phyloP scores from a whole-genome alignment of 108 stramenopile species.

The Pinguiococcus pyrenoidosus region DNA sequence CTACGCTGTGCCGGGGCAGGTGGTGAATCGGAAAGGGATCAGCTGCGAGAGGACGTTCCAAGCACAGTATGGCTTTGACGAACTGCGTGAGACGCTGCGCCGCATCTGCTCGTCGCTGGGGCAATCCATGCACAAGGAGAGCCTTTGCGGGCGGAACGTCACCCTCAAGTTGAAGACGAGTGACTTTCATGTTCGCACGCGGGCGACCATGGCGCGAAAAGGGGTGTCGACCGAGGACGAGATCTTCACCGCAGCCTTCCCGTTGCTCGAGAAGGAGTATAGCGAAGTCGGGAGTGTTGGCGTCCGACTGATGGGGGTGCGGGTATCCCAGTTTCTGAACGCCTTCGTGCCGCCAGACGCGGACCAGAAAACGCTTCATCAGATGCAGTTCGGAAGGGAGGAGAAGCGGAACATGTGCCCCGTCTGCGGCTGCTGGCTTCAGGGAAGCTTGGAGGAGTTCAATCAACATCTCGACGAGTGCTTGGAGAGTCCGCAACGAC shows the following conservation, averaged over 20 bases:
- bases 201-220: background rate
- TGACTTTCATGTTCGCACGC: slow-evolving; percentile 13
- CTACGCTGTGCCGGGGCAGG: too few relatives aligned
- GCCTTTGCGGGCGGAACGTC: too few relatives aligned
- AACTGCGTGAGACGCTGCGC: too few relatives aligned
- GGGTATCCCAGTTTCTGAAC: slow-evolving; percentile 51
- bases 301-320: slow-evolving; percentile 60
- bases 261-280: background rate
- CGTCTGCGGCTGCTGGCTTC: background rate
- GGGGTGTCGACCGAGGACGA: slow-evolving; percentile 1
- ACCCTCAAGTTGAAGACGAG: slow-evolving; percentile 20
- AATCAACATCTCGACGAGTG: background rate
- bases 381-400: background rate
- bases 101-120: too few relatives aligned
- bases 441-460: background rate
- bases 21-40: too few relatives aligned
- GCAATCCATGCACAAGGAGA: too few relatives aligned
- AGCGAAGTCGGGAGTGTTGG: too few relatives aligned
- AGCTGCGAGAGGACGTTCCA: too few relatives aligned
- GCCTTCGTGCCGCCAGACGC: slow-evolving; percentile 2
- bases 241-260: background rate
- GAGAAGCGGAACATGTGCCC: background rate
- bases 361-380: background rate
- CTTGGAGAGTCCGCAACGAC: background rate
- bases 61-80: too few relatives aligned